These are phyloP conservation scores for Globisporangium uncinulatum DNA, from an alignment of 352 stramenopile genomes.

Conservation along the genomic window DNA sequence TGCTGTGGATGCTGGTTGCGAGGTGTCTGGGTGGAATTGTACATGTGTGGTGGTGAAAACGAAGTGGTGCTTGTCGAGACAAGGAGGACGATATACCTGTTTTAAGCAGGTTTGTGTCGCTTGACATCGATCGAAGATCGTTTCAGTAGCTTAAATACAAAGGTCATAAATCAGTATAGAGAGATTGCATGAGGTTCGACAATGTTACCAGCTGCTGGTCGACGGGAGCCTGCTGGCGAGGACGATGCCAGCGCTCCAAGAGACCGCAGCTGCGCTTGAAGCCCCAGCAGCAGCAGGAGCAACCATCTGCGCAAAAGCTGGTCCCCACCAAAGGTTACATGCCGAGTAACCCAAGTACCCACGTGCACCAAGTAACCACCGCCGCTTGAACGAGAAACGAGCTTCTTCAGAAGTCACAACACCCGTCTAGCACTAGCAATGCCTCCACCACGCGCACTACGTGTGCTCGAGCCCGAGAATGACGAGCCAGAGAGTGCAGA, in stretches of 20 bases:
- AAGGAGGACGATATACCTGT: no score
- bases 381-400: neutral
- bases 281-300: neutral
- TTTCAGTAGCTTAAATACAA: no score
- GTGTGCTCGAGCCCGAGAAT: slow-evolving; percentile 19
- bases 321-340: neutral
- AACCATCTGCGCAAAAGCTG: neutral
- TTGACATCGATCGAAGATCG: no score
- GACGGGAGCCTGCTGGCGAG: neutral
- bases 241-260: neutral
- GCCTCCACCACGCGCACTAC: slow-evolving; percentile 28
- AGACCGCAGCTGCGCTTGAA: neutral
- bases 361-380: no score
- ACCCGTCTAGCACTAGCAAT: neutral
- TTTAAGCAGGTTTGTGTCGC: no score
- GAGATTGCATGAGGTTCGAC: neutral
- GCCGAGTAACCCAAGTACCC: no score
- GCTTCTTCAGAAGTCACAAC: neutral
- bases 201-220: neutral
- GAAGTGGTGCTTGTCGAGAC: no score
- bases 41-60: no score
- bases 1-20: neutral
- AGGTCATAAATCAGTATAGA: no score
- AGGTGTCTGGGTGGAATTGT: neutral
- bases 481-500: slow-evolving; percentile 23